phyloP scores from a whole-genome alignment of 2,329 filamentous ascomycete genomes.

The Periglandula ipomoeae region DNA sequence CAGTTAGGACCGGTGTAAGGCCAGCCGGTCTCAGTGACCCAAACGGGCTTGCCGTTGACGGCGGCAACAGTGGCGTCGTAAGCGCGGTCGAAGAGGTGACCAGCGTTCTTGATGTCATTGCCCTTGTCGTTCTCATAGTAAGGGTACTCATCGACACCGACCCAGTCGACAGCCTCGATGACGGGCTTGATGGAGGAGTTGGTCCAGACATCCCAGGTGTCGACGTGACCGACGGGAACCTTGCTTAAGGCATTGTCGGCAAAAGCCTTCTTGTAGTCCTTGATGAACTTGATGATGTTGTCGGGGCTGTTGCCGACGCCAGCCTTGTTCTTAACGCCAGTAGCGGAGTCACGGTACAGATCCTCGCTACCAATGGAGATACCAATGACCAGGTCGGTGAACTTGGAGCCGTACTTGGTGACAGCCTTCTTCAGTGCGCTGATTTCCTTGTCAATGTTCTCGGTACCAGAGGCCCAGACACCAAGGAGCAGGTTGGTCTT shows the following conservation, averaged over 20 bases:
- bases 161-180: constrained; percentile 53
- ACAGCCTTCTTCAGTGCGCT: constrained; percentile 49
- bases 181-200: constrained; percentile 51
- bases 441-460: constrained; percentile 51
- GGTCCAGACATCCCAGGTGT: constrained; percentile 58
- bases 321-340: constrained; percentile 52
- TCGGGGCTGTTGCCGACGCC: constrained; percentile 51
- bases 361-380: constrained; percentile 61
- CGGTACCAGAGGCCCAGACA: constrained; percentile 50
- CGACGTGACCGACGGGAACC: constrained; percentile 54
- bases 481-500: constrained; percentile 54
- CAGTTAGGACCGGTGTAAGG: constrained; percentile 44
- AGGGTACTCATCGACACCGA: constrained; percentile 57
- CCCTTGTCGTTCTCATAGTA: constrained; percentile 52
- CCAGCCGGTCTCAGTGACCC: constrained; percentile 60
- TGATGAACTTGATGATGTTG: constrained; percentile 56
- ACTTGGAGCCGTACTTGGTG: constrained; percentile 37
- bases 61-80: constrained; percentile 35
- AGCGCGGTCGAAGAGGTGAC: constrained; percentile 43
- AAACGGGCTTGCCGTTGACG: constrained; percentile 44
- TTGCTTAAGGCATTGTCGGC: constrained; percentile 32
- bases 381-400: constrained; percentile 51
- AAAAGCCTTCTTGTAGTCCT: constrained; percentile 52
- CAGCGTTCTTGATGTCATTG: constrained; percentile 47
- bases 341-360: constrained; percentile 53